Base-by-base conservation (phyloP, 2,329 filamentous ascomycete species). In the Hypoxylon sp. region DNA sequence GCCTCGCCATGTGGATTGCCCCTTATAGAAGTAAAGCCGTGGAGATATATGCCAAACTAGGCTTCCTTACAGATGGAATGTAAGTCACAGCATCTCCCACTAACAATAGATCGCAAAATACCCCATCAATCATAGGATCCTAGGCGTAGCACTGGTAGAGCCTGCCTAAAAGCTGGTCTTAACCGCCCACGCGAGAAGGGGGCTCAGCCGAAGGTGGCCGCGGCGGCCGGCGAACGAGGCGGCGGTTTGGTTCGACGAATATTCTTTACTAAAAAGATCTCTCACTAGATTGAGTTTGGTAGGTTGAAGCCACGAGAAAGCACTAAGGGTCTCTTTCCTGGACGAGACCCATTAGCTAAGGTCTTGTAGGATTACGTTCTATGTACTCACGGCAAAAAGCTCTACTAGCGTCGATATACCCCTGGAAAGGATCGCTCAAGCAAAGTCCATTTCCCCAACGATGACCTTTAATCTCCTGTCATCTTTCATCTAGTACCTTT, bases 171-270 rank as follows among this genome's bases (percentile, higher is more conserved):
- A 2, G 54, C 31, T 55, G 24, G 24, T 58, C 52, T 61, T 62
- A 61, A 46, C 46, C 63, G 60, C 59, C 31, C 31, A 64, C 53
- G 66, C 29, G 52, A 33, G 29, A 66, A 66, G 42, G 63, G 37
- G 63, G 69, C 68, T 52, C 59, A 71, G 66, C 37, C 22, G 17
- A 56, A 42, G 39, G 22, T 46, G 51, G 55, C 39, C 57, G 44
- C 46, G 46, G 39, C 59, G 44, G 48, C 31, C 44, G 44, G 39
- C 33, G 35, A 33, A 33, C 29, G n/a, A 44, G 19, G 48, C 24
- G 39, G 50, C 46, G 33, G 56, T 9, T 52, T 47, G 31, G 17
- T 51, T 47, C 50, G 44, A n/a, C 35, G 31, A 53, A 60, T 10
- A 19, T 62, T 53, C 58, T 31, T 52, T 29, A 56, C 37, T 9